Conservation (phyloP, 1,139 yeast genomes). For the Arxiozyma heterogenica region DNA sequence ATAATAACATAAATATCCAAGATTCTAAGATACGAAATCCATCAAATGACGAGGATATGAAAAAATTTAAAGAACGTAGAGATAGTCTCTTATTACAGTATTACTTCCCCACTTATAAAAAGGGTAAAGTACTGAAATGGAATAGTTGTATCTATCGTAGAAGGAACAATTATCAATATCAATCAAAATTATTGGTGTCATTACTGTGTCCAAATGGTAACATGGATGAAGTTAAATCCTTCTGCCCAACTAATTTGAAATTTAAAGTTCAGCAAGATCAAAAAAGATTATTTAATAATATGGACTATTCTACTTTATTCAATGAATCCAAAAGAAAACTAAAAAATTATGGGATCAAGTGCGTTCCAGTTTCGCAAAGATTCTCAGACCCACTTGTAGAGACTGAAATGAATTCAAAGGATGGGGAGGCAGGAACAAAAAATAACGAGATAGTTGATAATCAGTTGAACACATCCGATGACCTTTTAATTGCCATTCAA, state of each 20-base stretch:
- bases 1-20: not conserved
- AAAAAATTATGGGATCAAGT: conserved; percentile 14
- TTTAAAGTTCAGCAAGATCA: conserved; percentile 30
- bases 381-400: conserved; percentile 7
- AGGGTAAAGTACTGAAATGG: conserved; percentile 27
- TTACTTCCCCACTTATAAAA: conserved; percentile 28
- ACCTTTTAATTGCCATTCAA: conserved; percentile 61
- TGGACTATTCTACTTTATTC: conserved; percentile 9
- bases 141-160: conserved; percentile 28
- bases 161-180: conserved; percentile 16
- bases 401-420: conserved; percentile 22
- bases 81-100: conserved; percentile 22
- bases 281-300: conserved; percentile 21
- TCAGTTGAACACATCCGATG: conserved; percentile 36
- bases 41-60: conserved; percentile 11
- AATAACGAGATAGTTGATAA: conserved; percentile 17
- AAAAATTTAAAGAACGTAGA: conserved; percentile 15
- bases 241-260: conserved; percentile 23
- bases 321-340: conserved; percentile 11
- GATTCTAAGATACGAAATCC: conserved; percentile 1
- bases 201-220: conserved; percentile 21
- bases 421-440: conserved; percentile 10
- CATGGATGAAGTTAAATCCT: conserved; percentile 16
- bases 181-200: not conserved
- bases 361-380: conserved; percentile 12